A percentile compares a stretch with the other conserved stretches of the same genome.
These are phyloP conservation scores for Cordyceps javanica DNA, from an alignment of 2,329 filamentous ascomycete genomes.

Conservation along the genomic window DNA sequence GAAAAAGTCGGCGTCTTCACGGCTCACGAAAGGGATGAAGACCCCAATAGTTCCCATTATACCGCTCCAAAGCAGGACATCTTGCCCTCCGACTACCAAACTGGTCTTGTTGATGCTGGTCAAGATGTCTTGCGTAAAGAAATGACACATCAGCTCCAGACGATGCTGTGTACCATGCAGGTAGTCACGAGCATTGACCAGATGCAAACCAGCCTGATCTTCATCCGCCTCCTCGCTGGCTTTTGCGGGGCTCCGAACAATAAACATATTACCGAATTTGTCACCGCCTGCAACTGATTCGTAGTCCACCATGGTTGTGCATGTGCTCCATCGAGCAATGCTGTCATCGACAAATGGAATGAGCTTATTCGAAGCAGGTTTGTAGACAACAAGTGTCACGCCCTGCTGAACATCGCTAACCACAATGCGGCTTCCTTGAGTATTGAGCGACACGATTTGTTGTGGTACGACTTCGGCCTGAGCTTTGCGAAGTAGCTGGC, in stretches of 20 bases:
- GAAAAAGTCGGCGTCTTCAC: slow-evolving; percentile 97
- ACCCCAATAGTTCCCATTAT: slow-evolving; percentile 92
- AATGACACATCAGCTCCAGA: slow-evolving; percentile 78
- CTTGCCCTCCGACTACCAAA: slow-evolving; percentile 84
- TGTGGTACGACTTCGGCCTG: slow-evolving; percentile 74
- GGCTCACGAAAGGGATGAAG: slow-evolving; percentile 81
- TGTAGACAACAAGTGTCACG: slow-evolving; percentile 89
- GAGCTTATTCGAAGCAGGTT: slow-evolving; percentile 81
- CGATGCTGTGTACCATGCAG: slow-evolving; percentile 85
- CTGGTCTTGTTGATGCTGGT: slow-evolving; percentile 85
- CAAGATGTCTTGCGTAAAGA: slow-evolving; percentile 86
- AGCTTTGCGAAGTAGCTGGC: slow-evolving; percentile 85
- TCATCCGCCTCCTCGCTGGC: slow-evolving; percentile 87
- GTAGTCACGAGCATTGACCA: slow-evolving; percentile 86
- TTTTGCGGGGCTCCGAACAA: slow-evolving; percentile 81
- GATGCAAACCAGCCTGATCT: slow-evolving; percentile 80
- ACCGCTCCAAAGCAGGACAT: slow-evolving; percentile 88
- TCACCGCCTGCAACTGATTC: slow-evolving; percentile 92
- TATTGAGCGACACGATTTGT: slow-evolving; percentile 82
- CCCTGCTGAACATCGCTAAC: slow-evolving; percentile 91
- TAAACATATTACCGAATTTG: slow-evolving; percentile 95
- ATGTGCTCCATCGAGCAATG: slow-evolving; percentile 83
- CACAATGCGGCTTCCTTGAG: slow-evolving; percentile 84
- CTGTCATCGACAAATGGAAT: slow-evolving; percentile 93
- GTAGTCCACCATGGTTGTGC: slow-evolving; percentile 92